These are phyloP conservation scores for Coprinellus micaceus DNA, from an alignment of 768 basidiomycete genomes.

Conservation along the genomic window DNA sequence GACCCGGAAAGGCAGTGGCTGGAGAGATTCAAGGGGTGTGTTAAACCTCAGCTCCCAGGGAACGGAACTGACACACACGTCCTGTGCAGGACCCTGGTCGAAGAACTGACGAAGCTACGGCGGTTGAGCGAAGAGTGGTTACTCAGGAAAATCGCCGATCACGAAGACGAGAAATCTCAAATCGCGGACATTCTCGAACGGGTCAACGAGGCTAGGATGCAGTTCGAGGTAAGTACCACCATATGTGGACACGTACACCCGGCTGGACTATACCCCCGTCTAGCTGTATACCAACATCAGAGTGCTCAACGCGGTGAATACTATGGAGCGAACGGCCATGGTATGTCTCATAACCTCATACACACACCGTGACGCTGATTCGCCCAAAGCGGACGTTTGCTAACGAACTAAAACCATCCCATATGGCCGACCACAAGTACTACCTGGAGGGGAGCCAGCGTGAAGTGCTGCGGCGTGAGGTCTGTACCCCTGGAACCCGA, in stretches of 20 bases:
- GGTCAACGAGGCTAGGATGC: conserved; percentile 14
- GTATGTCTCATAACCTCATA: neutral
- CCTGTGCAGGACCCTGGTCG: conserved; percentile 10
- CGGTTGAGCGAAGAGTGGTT: conserved; percentile 9
- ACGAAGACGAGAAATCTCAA: conserved; percentile 14
- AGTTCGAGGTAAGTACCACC: conserved; percentile 12
- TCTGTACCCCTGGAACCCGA: conserved; percentile 25
- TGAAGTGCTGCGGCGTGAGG: conserved; percentile 11
- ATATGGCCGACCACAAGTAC: conserved; percentile 12
- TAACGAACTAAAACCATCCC: conserved; percentile 12
- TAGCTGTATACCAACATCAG: conserved; percentile 12
- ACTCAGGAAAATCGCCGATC: conserved; percentile 10
- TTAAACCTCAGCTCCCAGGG: neutral
- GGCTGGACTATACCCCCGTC: neutral
- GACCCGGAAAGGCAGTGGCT: neutral
- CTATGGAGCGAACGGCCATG: conserved; percentile 5
- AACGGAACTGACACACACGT: neutral
- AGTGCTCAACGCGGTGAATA: conserved; percentile 11
- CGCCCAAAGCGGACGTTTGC: conserved; percentile 7
- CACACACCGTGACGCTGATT: neutral
- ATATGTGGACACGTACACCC: neutral
- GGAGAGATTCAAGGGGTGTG: conserved; percentile 10
- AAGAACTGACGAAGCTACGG: conserved; percentile 10
- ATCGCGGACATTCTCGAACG: conserved; percentile 16
- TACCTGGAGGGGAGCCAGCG: conserved; percentile 7